Percentiles rank a stretch among this genome's conserved stretches.
Evolutionary conservation across 176 grass and related monocot genomes (phyloP).

Genomic region (Alloteropsis semialata): DNA sequence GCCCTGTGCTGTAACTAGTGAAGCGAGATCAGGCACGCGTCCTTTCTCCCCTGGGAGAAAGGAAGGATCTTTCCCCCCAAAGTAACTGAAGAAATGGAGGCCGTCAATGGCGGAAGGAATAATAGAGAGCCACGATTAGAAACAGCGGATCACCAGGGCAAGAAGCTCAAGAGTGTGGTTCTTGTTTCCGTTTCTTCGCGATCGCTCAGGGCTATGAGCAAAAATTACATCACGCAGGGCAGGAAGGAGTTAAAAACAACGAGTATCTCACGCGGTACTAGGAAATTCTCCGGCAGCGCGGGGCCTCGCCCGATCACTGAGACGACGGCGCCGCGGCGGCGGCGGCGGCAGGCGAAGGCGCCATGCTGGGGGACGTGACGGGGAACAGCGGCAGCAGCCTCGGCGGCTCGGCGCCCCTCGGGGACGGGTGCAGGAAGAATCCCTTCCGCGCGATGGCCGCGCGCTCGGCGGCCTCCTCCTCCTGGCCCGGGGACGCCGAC

Average conservation of each 20-base stretch:
- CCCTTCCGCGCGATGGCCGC: slow-evolving; percentile 66
- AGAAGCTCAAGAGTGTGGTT: slow-evolving; percentile 35
- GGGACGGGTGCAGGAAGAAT: slow-evolving; percentile 86
- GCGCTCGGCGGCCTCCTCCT: slow-evolving; percentile 50
- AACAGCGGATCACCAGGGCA: background rate
- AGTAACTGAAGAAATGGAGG: slow-evolving; percentile 13
- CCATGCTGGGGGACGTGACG: slow-evolving; percentile 66
- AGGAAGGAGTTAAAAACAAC: background rate
- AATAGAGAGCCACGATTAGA: slow-evolving; percentile 3
- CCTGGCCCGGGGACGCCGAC: slow-evolving; percentile 35
- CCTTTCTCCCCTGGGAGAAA: background rate
- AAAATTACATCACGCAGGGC: slow-evolving; percentile 42
- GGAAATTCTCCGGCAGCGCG: background rate
- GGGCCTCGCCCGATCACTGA: slow-evolving; percentile 1
- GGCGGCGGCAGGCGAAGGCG: background rate
- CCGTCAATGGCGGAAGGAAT: background rate
- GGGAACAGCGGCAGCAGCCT: slow-evolving; percentile 88
- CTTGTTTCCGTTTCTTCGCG: slow-evolving; percentile 31
- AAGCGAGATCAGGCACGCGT: background rate
- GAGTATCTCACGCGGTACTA: background rate
- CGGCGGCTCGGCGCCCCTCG: slow-evolving; percentile 63
- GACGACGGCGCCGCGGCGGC: slow-evolving; percentile 1
- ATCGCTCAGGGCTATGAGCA: slow-evolving; percentile 35
- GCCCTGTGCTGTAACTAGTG: background rate
- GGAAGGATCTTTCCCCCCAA: background rate